Percentiles rank a stretch among this genome's conserved stretches.
These are phyloP conservation scores for Pseudopithomyces maydicus DNA, from an alignment of 2,329 filamentous ascomycete species.

Conservation along the genomic window DNA sequence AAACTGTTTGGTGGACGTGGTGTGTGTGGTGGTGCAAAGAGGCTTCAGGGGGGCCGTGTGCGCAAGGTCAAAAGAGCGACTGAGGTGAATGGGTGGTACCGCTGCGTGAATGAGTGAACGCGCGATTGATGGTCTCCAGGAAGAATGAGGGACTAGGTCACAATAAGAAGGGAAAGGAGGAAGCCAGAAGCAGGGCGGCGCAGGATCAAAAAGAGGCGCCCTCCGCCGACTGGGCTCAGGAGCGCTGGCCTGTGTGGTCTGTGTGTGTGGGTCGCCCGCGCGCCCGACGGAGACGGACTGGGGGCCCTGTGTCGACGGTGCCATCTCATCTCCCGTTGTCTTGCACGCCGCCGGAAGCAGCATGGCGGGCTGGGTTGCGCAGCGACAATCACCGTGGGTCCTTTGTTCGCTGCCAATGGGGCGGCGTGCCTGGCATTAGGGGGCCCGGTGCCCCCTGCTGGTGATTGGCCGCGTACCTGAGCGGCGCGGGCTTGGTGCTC, in stretches of 20 bases:
- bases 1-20: neutral
- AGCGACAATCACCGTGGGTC: constrained; percentile 24
- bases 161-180: constrained; percentile 29
- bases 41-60: constrained; percentile 12
- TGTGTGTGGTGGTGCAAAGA: constrained; percentile 12
- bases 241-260: constrained; percentile 19
- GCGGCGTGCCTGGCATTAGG: constrained; percentile 22
- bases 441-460: neutral
- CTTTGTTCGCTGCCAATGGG: constrained; percentile 31
- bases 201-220: constrained; percentile 19
- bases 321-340: constrained; percentile 19
- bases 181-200: constrained; percentile 27
- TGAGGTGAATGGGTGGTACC: constrained; percentile 25
- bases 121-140: constrained; percentile 26
- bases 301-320: constrained; percentile 8
- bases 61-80: constrained; percentile 17
- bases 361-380: neutral
- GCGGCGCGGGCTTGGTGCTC: constrained; percentile 4
- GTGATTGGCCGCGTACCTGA: constrained; percentile 40
- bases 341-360: constrained; percentile 7
- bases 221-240: constrained; percentile 21
- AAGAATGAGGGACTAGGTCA: constrained; percentile 25
- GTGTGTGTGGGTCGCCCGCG: constrained; percentile 11
- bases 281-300: constrained; percentile 14
- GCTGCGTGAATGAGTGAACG: constrained; percentile 47